Percentiles rank a stretch among this genome's conserved stretches.
Evolutionary conservation across 176 grass and related monocot genomes (phyloP).

Genomic region (Musa troglodytarum): DNA sequence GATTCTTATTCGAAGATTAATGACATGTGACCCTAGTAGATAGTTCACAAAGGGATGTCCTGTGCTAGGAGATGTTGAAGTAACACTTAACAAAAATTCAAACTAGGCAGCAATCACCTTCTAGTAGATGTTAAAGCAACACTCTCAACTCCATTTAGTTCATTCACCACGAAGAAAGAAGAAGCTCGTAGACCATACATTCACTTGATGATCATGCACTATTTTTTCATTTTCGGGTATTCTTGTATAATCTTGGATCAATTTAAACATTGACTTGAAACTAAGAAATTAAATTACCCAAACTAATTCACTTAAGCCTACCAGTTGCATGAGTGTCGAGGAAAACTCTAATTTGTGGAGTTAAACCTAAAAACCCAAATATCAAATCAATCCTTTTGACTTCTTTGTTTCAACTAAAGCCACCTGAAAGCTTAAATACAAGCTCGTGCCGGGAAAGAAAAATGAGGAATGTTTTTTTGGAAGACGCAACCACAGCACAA

Average conservation of each 20-base stretch:
- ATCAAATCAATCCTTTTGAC: background rate
- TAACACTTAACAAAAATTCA: too few relatives aligned
- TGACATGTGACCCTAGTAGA: too few relatives aligned
- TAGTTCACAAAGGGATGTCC: too few relatives aligned
- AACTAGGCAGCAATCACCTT: too few relatives aligned
- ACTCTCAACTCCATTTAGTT: background rate
- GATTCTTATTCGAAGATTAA: too few relatives aligned
- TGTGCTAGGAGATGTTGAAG: too few relatives aligned
- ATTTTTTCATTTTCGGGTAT: background rate
- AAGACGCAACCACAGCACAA: background rate
- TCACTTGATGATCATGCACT: too few relatives aligned
- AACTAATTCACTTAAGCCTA: background rate
- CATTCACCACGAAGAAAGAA: too few relatives aligned
- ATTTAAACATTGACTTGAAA: background rate
- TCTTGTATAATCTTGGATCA: background rate
- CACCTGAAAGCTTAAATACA: background rate
- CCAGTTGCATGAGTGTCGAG: background rate
- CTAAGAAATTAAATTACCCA: background rate
- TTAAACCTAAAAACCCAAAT: background rate
- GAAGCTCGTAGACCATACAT: too few relatives aligned
- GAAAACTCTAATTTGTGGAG: background rate
- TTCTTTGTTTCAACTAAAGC: background rate
- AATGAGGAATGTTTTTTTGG: background rate
- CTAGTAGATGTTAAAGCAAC: background rate
- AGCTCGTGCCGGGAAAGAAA: constrained; percentile 3